phyloP scores from a whole-genome alignment of 2,329 filamentous ascomycete genomes.

The Penicillium sp. region DNA sequence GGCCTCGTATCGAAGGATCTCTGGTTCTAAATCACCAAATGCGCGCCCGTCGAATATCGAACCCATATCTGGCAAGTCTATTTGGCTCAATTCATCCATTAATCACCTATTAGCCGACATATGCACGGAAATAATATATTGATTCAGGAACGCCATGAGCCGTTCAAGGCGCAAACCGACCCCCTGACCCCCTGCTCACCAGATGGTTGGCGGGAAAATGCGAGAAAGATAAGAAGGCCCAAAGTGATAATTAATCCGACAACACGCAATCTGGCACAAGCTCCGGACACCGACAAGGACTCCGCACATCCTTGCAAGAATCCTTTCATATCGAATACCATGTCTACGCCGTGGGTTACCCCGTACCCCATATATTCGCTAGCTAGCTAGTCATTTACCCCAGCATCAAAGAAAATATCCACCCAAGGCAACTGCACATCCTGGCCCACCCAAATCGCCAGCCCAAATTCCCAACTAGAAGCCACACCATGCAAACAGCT shows the following conservation, averaged over 20 bases:
- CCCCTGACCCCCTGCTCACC: not conserved
- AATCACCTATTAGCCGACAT: not conserved
- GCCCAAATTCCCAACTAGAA: not conserved
- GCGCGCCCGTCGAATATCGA: not conserved
- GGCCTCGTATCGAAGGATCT: not conserved
- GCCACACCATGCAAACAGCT: not conserved
- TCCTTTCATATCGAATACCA: not conserved
- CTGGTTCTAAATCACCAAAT: not conserved
- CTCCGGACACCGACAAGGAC: not conserved
- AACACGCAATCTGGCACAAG: not conserved
- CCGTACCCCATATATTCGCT: not conserved
- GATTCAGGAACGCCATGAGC: not conserved
- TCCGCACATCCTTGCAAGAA: constrained; percentile 1
- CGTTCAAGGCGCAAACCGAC: constrained; percentile 1
- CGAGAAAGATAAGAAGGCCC: not conserved
- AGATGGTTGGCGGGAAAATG: constrained; percentile 14
- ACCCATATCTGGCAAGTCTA: not conserved
- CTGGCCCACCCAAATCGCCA: not conserved
- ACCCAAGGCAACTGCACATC: constrained; percentile 3
- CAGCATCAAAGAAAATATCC: not conserved
- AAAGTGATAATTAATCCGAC: not conserved
- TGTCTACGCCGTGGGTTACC: not conserved
- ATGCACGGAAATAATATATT: constrained; percentile 1
- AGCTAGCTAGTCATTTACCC: not conserved
- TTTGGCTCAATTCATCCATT: not conserved